A percentile compares a stretch with the other conserved stretches of the same genome.
Evolutionary conservation across 106 monocot genomes (phyloP).

Genomic region (Dioscorea zingiberensis): DNA sequence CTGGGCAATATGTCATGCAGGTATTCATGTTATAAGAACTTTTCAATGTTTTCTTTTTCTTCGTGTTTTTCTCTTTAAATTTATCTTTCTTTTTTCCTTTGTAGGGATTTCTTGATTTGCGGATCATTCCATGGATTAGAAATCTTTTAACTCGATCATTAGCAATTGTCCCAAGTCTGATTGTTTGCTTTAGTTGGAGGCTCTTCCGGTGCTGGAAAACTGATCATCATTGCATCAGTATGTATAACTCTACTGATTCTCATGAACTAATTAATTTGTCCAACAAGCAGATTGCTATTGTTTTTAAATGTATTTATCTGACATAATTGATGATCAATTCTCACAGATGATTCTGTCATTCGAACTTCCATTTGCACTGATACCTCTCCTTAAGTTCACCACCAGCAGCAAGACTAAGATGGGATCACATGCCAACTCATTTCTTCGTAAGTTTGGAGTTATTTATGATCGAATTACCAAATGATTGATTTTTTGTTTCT

Average conservation of each 20-base stretch:
- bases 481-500: background rate
- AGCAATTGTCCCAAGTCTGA: conserved; percentile 82
- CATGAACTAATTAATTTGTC: background rate
- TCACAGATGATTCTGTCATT: conserved; percentile 96
- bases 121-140: conserved; percentile 71
- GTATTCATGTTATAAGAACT: conserved; percentile 19
- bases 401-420: conserved; percentile 89
- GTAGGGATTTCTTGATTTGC: conserved; percentile 88
- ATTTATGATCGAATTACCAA: background rate
- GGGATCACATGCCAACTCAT: conserved; percentile 74
- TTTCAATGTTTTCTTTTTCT: background rate
- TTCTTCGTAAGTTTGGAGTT: conserved; percentile 34
- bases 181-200: conserved; percentile 87
- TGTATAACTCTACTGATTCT: background rate
- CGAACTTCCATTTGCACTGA: conserved; percentile 90
- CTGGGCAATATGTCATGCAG: conserved; percentile 99
- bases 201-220: conserved; percentile 76
- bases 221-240: conserved; percentile 96
- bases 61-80: background rate
- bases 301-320: background rate
- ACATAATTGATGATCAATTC: background rate
- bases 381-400: conserved; percentile 97
- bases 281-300: background rate
- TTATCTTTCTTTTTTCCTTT: conserved; percentile 5
- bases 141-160: conserved; percentile 73